These are phyloP conservation scores for Annulohypoxylon bovei DNA, from an alignment of 495 filamentous ascomycete species.

Conservation along the genomic window DNA sequence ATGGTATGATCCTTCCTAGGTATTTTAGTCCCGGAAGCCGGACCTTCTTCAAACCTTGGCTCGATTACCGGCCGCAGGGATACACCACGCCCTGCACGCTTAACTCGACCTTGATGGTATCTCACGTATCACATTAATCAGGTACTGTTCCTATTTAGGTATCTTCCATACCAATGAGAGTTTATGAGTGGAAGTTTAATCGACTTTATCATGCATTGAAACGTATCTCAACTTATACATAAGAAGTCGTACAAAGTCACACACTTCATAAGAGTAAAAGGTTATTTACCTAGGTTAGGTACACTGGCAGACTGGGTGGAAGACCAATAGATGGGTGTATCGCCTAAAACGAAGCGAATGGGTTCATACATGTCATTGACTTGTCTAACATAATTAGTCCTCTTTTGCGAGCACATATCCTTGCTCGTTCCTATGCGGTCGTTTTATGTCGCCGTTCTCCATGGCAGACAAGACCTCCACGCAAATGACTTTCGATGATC, in stretches of 20 bases:
- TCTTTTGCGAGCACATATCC: conserved; percentile 23
- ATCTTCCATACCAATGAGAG: neutral
- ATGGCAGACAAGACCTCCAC: conserved; percentile 31
- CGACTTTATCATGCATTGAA: neutral
- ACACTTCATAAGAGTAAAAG: neutral
- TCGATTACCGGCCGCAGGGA: conserved; percentile 31
- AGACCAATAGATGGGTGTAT: neutral
- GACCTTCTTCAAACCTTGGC: conserved; percentile 26
- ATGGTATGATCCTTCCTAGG: neutral
- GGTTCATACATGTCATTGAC: conserved; percentile 35
- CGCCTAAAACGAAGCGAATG: conserved; percentile 2
- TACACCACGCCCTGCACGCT: conserved; percentile 10
- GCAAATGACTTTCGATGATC: conserved; percentile 34
- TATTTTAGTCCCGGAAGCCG: conserved; percentile 26
- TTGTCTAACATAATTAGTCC: conserved; percentile 33
- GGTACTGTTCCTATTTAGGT: conserved; percentile 5
- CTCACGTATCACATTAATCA: conserved; percentile 17
- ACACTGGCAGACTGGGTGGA: neutral
- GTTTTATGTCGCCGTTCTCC: conserved; percentile 13
- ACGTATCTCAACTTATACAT: neutral
- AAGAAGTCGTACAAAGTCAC: neutral
- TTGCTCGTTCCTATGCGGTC: conserved; percentile 24
- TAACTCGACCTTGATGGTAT: conserved; percentile 23
- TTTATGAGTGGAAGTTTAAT: neutral
- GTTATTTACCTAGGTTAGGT: neutral